Evolutionary conservation across 805 yeast species (phyloP), one percentile per base, ranked within the genome.

Genomic region (Cyberlindnera mrakii): DNA sequence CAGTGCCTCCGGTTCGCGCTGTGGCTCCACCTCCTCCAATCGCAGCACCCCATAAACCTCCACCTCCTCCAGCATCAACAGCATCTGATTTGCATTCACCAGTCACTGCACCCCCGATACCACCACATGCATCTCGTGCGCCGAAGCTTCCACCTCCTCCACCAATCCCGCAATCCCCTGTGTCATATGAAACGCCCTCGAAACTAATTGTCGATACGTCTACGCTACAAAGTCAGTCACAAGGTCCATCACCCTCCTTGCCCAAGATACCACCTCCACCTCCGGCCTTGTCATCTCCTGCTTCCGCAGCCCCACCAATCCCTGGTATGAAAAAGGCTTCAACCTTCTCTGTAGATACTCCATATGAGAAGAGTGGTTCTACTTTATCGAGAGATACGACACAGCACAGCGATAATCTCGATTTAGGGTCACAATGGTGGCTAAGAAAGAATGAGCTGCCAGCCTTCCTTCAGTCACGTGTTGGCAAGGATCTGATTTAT

Each of bases 351-450:
- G 6, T 39, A 27, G 35, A 18, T 8, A 10, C 16, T 3, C 20
- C 32, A 8, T 10, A 2, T 6, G 34, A 23, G 15, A 25, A 27
- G 18, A 30, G 14, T 5, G 46, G 35, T 3, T 40, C 44, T 3
- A 30, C 37, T 2, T 30, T 41, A 17, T 29, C 48, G 2, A 33
- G 35, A 47, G 40, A n/a, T n/a, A 40, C 48, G 6, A 43, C 45
- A 15, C 42, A 40, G 34, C 63, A 61, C 18, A 25, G 30, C 16
- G 50, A 68, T 17, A 65, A 61, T 34, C 55, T 66, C 16, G 63
- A 59, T 5, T 61, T 64, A 19, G 59, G 57, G 5, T 51, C 71
- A 3, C 63, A 62, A 15, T 89, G 96, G 96, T 86, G 93, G 91
- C 51, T 77, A 14, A 64, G 64, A 7, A 30, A 47, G 5, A 68